phyloP scores from a whole-genome alignment of 179 eudicot species.

The Silene coronaria region DNA sequence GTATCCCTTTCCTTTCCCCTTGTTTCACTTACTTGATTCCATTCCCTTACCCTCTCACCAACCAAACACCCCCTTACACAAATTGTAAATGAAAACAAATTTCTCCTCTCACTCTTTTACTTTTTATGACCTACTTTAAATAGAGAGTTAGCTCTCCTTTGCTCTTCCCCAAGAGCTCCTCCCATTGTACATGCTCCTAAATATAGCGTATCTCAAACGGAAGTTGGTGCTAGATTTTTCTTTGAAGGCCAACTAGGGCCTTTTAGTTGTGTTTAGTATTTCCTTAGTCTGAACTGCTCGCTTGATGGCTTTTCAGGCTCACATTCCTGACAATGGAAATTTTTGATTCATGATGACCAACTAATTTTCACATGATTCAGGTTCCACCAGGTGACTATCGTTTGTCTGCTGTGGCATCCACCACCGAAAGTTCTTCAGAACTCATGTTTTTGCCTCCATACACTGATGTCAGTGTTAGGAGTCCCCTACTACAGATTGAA shows the following conservation, averaged over 20 bases:
- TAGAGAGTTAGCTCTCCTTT: no score
- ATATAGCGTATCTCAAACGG: not conserved
- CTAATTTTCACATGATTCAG: slow-evolving; percentile 36
- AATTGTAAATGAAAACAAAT: no score
- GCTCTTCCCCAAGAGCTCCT: not conserved
- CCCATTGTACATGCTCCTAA: not conserved
- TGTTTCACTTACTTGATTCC: no score
- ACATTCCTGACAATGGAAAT: not conserved
- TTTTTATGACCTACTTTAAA: no score
- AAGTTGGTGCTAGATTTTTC: not conserved
- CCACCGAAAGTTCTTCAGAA: slow-evolving; percentile 59
- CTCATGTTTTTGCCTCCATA: slow-evolving; percentile 73
- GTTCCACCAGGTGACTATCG: slow-evolving; percentile 95
- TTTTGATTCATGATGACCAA: not conserved
- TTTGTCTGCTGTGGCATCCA: slow-evolving; percentile 77
- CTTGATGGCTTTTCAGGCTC: not conserved
- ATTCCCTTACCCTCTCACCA: no score
- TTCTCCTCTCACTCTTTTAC: no score
- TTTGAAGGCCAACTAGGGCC: not conserved
- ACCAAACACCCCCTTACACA: no score
- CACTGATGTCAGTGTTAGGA: slow-evolving; percentile 65
- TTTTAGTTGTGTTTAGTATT: not conserved
- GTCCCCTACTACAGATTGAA: slow-evolving; percentile 69
- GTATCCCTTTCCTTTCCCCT: no score
- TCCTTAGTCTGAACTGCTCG: not conserved